Base-by-base conservation (phyloP, 345 rosid genomes). In the Salix udensis region DNA sequence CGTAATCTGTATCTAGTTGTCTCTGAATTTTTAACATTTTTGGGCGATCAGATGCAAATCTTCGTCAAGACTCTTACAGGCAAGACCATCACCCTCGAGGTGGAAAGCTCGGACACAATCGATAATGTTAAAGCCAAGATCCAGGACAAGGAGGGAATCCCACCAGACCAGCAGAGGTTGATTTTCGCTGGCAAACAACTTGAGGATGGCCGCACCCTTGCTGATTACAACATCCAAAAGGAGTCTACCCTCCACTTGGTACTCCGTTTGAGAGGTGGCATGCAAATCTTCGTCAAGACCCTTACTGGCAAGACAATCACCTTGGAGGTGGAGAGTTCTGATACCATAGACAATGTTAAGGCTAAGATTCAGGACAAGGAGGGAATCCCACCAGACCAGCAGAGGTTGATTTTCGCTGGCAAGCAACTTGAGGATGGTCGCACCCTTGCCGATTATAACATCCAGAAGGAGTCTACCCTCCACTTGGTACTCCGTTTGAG, bases 211-310 rank as follows among this genome's bases (percentile, higher is more conserved):
- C 75, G 88, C 15, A 87, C 89, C 3, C 74, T 87, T 7, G 88
- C 86, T 2, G 89, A 87, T 50, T 87, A 87, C 74, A 87, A 87
- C 26, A 87, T 87, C 64, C 86, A 83, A 73, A 83, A 83, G 65
- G 90, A 88, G 74, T 88, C 91, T 42, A 88, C 91, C 2, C 81
- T 88, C n/a, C 89, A 84, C 66, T 71, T 84, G 62, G 87, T 84
- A 53, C 82, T 84, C 19, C 74, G 87, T n/a, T n/a, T n/a, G n/a
- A n/a, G n/a, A n/a, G n/a, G n/a, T n/a, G n/a, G n/a, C n/a, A n/a
- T n/a, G n/a, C n/a, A n/a, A n/a, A n/a, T n/a, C n/a, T n/a, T n/a
- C n/a, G n/a, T n/a, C n/a, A n/a, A n/a, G n/a, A n/a, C n/a, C n/a
- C n/a, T n/a, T n/a, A n/a, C n/a, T n/a, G n/a, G n/a, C n/a, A n/a